Percentiles rank a stretch among this genome's conserved stretches.
These are phyloP conservation scores for Entonaema liquescens DNA, from an alignment of 495 filamentous ascomycete genomes.

Conservation along the genomic window DNA sequence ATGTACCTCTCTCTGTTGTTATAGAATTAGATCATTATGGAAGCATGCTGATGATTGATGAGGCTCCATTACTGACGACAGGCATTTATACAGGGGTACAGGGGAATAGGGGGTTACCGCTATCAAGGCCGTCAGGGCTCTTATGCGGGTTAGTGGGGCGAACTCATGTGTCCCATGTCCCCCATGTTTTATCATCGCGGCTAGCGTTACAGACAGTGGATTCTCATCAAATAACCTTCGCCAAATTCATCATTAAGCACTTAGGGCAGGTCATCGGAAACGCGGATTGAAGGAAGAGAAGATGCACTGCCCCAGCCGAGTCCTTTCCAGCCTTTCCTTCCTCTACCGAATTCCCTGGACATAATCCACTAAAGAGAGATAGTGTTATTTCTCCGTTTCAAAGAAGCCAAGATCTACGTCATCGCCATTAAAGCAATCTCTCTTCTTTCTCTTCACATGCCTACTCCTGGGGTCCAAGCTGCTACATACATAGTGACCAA, in stretches of 20 bases:
- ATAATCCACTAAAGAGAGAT: background rate
- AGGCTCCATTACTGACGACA: conserved; percentile 36
- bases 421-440: conserved; percentile 30
- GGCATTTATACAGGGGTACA: conserved; percentile 18
- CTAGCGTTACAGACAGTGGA: conserved; percentile 40
- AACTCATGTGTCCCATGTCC: conserved; percentile 13
- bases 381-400: conserved; percentile 17
- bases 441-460: conserved; percentile 18
- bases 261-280: conserved; percentile 34
- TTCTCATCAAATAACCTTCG: conserved; percentile 39
- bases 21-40: conserved; percentile 1
- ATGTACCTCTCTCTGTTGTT: background rate
- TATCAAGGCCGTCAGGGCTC: conserved; percentile 16
- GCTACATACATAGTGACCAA: background rate
- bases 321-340: background rate
- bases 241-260: conserved; percentile 17
- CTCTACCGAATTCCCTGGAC: background rate
- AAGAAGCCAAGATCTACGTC: conserved; percentile 31
- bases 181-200: conserved; percentile 41
- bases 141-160: conserved; percentile 24
- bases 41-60: conserved; percentile 15
- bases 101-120: conserved; percentile 25
- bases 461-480: background rate
- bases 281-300: conserved; percentile 31
- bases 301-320: conserved; percentile 32